Percentiles rank a stretch among this genome's conserved stretches.
phyloP scores from a whole-genome alignment of 441 rosid genomes.

The Croton setiger region DNA sequence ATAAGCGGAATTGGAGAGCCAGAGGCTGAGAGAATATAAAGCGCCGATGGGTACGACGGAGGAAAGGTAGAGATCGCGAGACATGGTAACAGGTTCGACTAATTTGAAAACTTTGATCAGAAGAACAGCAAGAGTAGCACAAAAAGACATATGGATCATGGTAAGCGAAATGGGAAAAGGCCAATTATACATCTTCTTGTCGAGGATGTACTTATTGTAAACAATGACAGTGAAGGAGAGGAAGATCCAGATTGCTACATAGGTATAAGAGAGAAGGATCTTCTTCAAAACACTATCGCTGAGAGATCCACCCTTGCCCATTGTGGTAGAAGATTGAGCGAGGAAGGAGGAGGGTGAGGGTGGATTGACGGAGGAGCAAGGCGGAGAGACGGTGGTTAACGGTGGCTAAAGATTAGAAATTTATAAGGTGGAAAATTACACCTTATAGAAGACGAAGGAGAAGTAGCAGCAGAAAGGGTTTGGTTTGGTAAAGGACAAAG shows the following conservation, averaged over 20 bases:
- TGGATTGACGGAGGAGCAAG: conserved; percentile 12
- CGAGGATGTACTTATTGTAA: conserved; percentile 98
- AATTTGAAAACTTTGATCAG: conserved; percentile 85
- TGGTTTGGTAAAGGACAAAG: neutral
- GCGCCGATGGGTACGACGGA: conserved; percentile 97
- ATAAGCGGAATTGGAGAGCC: conserved; percentile 96
- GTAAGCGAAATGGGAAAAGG: conserved; percentile 95
- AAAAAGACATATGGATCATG: conserved; percentile 97
- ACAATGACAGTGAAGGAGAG: conserved; percentile 97
- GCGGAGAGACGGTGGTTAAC: conserved; percentile 14
- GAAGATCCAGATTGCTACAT: conserved; percentile 97
- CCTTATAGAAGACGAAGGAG: too few species aligned
- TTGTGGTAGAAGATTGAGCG: conserved; percentile 19
- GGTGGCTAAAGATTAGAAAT: conserved; percentile 9
- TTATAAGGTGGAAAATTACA: too few species aligned
- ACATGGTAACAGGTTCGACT: conserved; percentile 91
- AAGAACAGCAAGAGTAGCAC: conserved; percentile 76
- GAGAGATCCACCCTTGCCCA: conserved; percentile 80
- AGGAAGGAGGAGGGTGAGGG: conserved; percentile 5
- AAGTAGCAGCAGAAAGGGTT: conserved; percentile 8
- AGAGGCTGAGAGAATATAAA: conserved; percentile 75
- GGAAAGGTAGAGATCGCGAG: conserved; percentile 66
- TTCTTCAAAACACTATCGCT: conserved; percentile 83
- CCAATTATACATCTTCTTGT: conserved; percentile 98
- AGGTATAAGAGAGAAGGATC: conserved; percentile 88